Conservation (phyloP, 257 asterid genomes). For the Solanum gandarillasii region DNA sequence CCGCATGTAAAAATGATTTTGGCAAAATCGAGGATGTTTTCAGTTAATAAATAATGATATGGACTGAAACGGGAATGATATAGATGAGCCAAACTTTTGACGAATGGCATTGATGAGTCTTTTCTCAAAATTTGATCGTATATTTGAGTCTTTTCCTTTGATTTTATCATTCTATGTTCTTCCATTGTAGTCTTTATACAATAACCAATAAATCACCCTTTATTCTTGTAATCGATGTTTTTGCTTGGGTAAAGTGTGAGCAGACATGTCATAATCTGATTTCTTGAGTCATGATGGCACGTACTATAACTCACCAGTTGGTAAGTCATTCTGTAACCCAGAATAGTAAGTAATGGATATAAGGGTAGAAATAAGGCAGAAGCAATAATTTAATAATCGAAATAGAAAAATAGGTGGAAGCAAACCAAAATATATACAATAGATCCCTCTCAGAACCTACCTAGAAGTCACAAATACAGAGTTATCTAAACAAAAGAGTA, state of each 20-base stretch:
- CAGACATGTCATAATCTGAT: neutral
- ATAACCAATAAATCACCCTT: neutral
- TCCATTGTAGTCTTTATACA: neutral
- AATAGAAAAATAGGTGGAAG: neutral
- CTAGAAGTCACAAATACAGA: neutral
- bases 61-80: no score
- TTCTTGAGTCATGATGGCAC: no score
- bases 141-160: no score
- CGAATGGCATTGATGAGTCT: no score
- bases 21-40: no score
- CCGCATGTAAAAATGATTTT: no score
- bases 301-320: no score
- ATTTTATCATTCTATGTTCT: neutral
- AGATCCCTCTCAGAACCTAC: neutral
- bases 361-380: neutral
- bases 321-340: no score
- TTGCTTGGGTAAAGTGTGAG: slow-evolving; percentile 81
- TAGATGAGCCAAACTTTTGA: no score
- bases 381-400: no score
- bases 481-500: neutral
- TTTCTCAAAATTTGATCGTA: no score
- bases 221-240: slow-evolving; percentile 26
- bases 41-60: no score
- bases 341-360: neutral
- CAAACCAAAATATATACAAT: neutral